Base-by-base conservation (phyloP, 73 alveolate species). In the Durusdinium trenchii region DNA sequence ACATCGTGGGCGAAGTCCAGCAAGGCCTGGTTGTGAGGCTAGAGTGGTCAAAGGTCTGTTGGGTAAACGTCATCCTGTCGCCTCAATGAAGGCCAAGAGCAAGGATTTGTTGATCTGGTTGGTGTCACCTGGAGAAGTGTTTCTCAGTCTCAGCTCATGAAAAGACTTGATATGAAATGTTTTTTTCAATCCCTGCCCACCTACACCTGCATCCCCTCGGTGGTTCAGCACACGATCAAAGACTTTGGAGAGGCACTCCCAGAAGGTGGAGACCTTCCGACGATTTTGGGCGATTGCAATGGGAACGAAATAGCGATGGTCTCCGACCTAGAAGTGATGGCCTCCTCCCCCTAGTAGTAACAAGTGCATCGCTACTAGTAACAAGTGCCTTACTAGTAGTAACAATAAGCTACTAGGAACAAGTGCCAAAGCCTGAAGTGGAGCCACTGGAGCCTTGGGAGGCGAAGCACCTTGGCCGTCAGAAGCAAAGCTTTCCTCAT, bases 171-270 rank as follows among this genome's bases (percentile, higher is more conserved):
- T 1, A 36, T 16, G 48, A 40, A 40, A 23, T 60, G 18, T 32
- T 60, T 23, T 32, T 60, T 60, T 1, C 4, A 60, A 2, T 60
- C 18, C n/a, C 73, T 1, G n/a, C n/a, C n/a, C n/a, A 36, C 50
- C 43, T 62, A 30, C n/a, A 67, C 91, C 91, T 50, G 50, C 71
- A 81, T 81, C 91, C n/a, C 67, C 48, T 12, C 48, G 46, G 30
- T 81, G 91, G 50, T 81, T 81, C 91, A 81, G 91, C 91, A 81
- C 91, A 48, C 91, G 91, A 48, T 81, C 91, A 50, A 81, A 81
- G 91, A 81, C 35, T 35, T 81, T 81, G 71, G 91, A 67, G 50
- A 81, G 64, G 50, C 91, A 26, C 12, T 81, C 91, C 91, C 91
- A 81, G 35, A 81, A 45, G 91, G 48, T 81, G 67, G 71, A 47